These are phyloP conservation scores for Cryptococcus floricola DNA, from an alignment of 1,284 basidiomycete species.

Conservation along the genomic window DNA sequence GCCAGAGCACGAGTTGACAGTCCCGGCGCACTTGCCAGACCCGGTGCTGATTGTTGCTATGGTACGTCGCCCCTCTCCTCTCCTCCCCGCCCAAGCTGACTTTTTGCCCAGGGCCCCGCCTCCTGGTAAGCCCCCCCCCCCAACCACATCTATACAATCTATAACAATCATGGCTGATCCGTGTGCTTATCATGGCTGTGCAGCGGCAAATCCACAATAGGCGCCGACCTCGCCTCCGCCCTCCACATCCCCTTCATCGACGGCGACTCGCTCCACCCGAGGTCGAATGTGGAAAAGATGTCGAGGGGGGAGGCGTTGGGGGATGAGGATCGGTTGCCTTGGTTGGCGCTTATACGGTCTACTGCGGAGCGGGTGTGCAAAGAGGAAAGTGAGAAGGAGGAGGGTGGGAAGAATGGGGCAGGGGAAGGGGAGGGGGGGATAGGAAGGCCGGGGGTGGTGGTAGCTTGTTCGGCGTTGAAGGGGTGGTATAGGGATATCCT, in stretches of 20 bases:
- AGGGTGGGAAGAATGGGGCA: conserved; percentile 7
- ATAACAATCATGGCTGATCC: too few species aligned
- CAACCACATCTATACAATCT: too few species aligned
- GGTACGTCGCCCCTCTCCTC: conserved; percentile 25
- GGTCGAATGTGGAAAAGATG: conserved; percentile 85
- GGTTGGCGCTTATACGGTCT: conserved; percentile 70
- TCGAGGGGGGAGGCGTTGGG: conserved; percentile 68
- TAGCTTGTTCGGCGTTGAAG: conserved; percentile 85
- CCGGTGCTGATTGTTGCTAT: conserved; percentile 49
- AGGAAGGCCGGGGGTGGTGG: conserved; percentile 59
- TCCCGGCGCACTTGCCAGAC: conserved; percentile 30
- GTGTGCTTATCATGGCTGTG: too few species aligned
- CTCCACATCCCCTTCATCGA: conserved; percentile 75
- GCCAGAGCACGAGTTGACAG: conserved; percentile 24
- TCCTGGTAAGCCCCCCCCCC: conserved; percentile 44
- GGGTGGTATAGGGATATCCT: conserved; percentile 75
- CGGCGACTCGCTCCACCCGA: conserved; percentile 83
- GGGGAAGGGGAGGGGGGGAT: conserved; percentile 31
- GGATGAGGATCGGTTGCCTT: conserved; percentile 79
- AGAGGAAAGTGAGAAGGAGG: conserved; percentile 47
- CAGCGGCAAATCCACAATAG: conserved; percentile 90
- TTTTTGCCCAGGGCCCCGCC: conserved; percentile 31
- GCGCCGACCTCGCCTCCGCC: conserved; percentile 59
- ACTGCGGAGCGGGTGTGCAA: conserved; percentile 58
- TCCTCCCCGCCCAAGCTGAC: background rate